Base-by-base conservation (phyloP, 768 basidiomycete genomes). In the Rhizopogon roseolus region DNA sequence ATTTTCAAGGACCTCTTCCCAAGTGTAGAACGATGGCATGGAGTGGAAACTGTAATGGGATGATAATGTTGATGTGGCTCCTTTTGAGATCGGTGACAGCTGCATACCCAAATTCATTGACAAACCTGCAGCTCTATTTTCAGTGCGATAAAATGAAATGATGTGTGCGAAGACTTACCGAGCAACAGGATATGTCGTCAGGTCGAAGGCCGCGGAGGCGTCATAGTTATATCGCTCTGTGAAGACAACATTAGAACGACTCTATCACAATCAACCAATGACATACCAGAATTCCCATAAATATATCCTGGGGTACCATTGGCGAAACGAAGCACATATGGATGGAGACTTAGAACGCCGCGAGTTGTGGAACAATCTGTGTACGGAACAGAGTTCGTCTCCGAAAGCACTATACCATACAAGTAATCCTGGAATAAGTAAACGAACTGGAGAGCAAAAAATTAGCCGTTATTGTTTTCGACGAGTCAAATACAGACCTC, bases 11-110 rank as follows among this genome's bases (percentile, higher is more conserved):
- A 79, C 82, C 59, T 82, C 79, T 59, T 81, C 73, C 81, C 81
- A 84, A 49, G 69, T 76, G 56, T 81, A 83, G 65, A 83, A 79
- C 1, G 81, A 82, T 5, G 81, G 82, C 77, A 81, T 80, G 0
- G 81, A 83, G 62, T 82, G 82, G 66, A 81, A 82, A 9, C 81
- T 81, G 37, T n/a, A 19, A 37, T 8, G 46, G 13, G 3, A 34
- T n/a, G 19, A 34, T 13, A 46, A 13, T 5, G 28, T 25, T 40
- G 40, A 17, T 16, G 6, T 52, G 17, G 13, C 11, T 37, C 36
- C 50, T 29, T 36, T 27, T 28, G 6, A 28, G 29, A 54, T 16
- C 5, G 14, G 37, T 11, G 17, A 45, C 36, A 40, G 10, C 9
- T 28, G 56, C 73, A 45, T 52, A 80, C 77, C 81, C 81, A 52